Evolutionary conservation across 225 moss, liverwort and hornwort genomes (phyloP).

Genomic region (Thuidium tamariscinum): DNA sequence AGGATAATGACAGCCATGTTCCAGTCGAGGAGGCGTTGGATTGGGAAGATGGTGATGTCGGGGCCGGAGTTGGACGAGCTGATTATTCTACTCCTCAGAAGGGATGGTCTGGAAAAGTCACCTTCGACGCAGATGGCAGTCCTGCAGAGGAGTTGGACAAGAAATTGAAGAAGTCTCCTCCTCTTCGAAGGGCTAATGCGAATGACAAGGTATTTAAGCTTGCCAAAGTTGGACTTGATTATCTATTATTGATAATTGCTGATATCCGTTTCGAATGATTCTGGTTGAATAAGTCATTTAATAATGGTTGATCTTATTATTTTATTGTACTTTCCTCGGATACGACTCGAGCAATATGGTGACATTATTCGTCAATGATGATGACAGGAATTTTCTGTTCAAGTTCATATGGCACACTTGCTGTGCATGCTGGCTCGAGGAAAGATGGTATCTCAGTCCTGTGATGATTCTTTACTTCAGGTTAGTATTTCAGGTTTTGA

Average conservation of each 20-base stretch:
- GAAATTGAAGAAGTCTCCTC: constrained; percentile 31
- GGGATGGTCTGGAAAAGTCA: constrained; percentile 73
- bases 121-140: constrained; percentile 30
- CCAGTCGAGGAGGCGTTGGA: constrained; percentile 63
- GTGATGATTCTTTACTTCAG: constrained; percentile 72
- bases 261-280: background rate
- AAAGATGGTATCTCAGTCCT: constrained; percentile 55
- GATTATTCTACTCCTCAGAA: constrained; percentile 11
- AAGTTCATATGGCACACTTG: constrained; percentile 82
- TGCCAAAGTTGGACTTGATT: background rate
- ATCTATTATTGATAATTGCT: background rate
- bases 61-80: background rate
- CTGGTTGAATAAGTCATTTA: background rate
- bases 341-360: background rate
- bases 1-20: constrained; percentile 13
- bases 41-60: constrained; percentile 81
- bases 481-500: constrained; percentile 10
- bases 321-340: background rate
- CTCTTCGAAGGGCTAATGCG: constrained; percentile 72
- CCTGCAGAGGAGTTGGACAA: constrained; percentile 22
- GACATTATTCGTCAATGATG: background rate
- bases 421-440: constrained; percentile 81
- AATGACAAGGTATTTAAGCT: constrained; percentile 64
- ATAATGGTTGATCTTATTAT: background rate
- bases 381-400: constrained; percentile 59